These are phyloP conservation scores for Kazachstania viticola DNA, from an alignment of 805 yeast genomes.

Conservation along the genomic window DNA sequence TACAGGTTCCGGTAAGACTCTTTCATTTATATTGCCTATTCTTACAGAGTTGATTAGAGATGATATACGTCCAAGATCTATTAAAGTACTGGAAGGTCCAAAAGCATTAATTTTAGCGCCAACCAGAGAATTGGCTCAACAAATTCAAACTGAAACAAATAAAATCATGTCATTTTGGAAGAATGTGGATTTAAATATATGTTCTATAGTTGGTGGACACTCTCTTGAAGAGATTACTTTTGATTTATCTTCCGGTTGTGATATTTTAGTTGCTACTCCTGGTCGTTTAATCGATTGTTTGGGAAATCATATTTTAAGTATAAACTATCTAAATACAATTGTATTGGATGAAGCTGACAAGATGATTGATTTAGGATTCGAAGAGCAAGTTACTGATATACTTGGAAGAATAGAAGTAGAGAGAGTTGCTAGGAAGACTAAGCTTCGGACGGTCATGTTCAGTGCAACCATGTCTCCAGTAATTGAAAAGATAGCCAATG, in stretches of 20 bases:
- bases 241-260: slow-evolving; percentile 50
- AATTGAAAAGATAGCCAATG: slow-evolving; percentile 54
- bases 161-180: slow-evolving; percentile 33
- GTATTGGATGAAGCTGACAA: slow-evolving; percentile 91
- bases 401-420: slow-evolving; percentile 27
- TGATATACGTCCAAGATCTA: slow-evolving; percentile 35
- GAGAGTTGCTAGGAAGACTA: slow-evolving; percentile 30
- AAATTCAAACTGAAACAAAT: slow-evolving; percentile 57
- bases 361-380: slow-evolving; percentile 93
- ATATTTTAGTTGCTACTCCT: slow-evolving; percentile 85
- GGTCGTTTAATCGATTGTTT: slow-evolving; percentile 80
- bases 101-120: slow-evolving; percentile 75
- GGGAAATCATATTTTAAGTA: slow-evolving; percentile 49
- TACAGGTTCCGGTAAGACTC: slow-evolving; percentile 93
- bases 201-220: slow-evolving; percentile 84
- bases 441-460: slow-evolving; percentile 67
- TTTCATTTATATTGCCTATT: slow-evolving; percentile 70
- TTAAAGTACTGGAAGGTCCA: slow-evolving; percentile 48
- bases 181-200: slow-evolving; percentile 25
- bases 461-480: slow-evolving; percentile 84
- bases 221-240: slow-evolving; percentile 61
- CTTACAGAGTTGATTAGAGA: slow-evolving; percentile 40
- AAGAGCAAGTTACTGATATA: slow-evolving; percentile 58
- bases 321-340: slow-evolving; percentile 52
- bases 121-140: slow-evolving; percentile 87